A percentile compares a stretch with the other conserved stretches of the same genome.
phyloP scores from a whole-genome alignment of 2,329 filamentous ascomycete species.

The Exophiala dermatitidis region DNA sequence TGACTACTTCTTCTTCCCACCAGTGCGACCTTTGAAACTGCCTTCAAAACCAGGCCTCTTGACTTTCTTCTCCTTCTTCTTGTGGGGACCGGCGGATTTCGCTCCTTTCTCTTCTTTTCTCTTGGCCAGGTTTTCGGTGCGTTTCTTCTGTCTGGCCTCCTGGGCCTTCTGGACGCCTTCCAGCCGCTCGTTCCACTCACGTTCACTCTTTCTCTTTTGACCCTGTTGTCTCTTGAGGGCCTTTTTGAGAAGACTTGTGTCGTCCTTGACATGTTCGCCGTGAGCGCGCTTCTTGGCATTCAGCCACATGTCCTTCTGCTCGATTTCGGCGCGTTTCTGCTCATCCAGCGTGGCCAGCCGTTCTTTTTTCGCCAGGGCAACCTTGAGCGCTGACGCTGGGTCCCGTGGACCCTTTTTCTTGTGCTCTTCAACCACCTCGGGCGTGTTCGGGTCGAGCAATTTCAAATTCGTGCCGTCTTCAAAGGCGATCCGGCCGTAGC shows the following conservation, averaged over 20 bases:
- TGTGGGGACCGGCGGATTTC: conserved; percentile 47
- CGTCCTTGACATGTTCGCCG: conserved; percentile 82
- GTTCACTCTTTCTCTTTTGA: conserved; percentile 82
- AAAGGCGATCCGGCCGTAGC: conserved; percentile 88
- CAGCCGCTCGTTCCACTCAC: conserved; percentile 71
- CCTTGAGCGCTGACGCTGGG: conserved; percentile 74
- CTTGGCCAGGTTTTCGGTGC: conserved; percentile 69
- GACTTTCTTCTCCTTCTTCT: conserved; percentile 43
- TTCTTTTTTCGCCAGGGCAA: conserved; percentile 77
- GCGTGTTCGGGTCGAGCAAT: conserved; percentile 57
- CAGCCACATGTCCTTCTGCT: conserved; percentile 91
- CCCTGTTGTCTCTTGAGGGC: conserved; percentile 88
- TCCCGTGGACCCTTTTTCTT: conserved; percentile 81
- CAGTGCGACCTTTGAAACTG: conserved; percentile 51
- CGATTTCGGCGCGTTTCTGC: conserved; percentile 74
- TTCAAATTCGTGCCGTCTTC: conserved; percentile 64
- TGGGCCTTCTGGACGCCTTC: conserved; percentile 67
- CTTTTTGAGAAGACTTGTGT: conserved; percentile 83
- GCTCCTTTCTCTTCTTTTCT: conserved; percentile 61
- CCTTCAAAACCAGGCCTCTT: conserved; percentile 65
- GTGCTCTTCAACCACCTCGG: conserved; percentile 50
- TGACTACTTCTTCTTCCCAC: conserved; percentile 22
- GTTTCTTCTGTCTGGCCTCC: conserved; percentile 73
- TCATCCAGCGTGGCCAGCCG: conserved; percentile 68
- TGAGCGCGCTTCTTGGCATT: conserved; percentile 82